These are phyloP conservation scores for Pterula multifida DNA, from an alignment of 1,284 basidiomycete genomes.

Conservation along the genomic window DNA sequence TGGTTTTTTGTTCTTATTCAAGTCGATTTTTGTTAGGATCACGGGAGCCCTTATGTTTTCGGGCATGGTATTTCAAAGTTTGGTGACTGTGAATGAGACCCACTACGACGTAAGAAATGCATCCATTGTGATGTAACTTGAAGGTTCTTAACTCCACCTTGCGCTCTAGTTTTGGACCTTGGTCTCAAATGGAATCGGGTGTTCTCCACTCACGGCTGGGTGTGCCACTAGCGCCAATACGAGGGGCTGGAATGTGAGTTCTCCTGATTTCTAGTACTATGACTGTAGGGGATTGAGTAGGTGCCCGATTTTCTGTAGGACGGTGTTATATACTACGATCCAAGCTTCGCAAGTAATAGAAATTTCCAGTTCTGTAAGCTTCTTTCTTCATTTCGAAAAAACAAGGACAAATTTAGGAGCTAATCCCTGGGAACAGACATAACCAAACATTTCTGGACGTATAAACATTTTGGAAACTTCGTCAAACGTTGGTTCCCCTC, in stretches of 20 bases:
- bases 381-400: too few relatives aligned
- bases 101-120: constrained; percentile 22
- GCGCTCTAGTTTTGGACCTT: constrained; percentile 25
- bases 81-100: constrained; percentile 21
- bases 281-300: neutral
- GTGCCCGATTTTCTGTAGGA: constrained; percentile 17
- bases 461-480: constrained; percentile 28
- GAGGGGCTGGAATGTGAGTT: constrained; percentile 23
- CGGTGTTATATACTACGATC: constrained; percentile 27
- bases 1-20: neutral
- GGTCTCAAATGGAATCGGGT: constrained; percentile 22
- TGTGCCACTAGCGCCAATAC: constrained; percentile 21
- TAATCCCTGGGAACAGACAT: constrained; percentile 22
- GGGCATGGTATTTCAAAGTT: constrained; percentile 24
- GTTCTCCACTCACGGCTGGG: constrained; percentile 18
- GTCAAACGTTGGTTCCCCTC: constrained; percentile 20
- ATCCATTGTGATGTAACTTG: neutral
- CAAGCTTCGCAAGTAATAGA: constrained; percentile 21
- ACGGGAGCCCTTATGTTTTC: constrained; percentile 26
- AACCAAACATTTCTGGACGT: constrained; percentile 26
- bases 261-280: neutral
- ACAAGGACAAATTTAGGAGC: too few relatives aligned
- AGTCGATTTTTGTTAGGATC: constrained; percentile 14
- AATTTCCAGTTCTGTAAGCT: constrained; percentile 23
- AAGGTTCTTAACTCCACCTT: neutral